A percentile compares a stretch with the other conserved stretches of the same genome.
phyloP scores from a whole-genome alignment of 2,329 filamentous ascomycete genomes.

The Cytospora schulzeri region DNA sequence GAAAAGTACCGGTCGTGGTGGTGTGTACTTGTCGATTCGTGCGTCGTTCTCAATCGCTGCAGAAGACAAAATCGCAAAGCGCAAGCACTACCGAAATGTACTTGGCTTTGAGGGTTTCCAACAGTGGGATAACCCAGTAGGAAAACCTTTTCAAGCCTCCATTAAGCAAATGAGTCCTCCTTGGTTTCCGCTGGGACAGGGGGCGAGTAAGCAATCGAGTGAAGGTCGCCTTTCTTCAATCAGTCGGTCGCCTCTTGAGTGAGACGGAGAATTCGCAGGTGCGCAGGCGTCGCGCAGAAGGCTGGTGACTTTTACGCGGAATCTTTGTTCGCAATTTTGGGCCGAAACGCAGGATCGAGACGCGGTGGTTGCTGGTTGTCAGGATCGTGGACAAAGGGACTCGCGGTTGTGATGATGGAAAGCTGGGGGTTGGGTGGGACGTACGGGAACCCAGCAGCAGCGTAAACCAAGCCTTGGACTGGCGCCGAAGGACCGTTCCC shows the following conservation, averaged over 20 bases:
- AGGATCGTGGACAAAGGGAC: slow-evolving; percentile 13
- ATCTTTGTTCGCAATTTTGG: slow-evolving; percentile 1
- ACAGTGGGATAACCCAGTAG: slow-evolving; percentile 11
- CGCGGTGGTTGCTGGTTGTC: slow-evolving; percentile 9
- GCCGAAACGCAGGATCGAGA: slow-evolving; percentile 9
- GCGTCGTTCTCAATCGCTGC: not conserved
- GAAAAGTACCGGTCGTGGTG: slow-evolving; percentile 11
- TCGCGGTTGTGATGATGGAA: slow-evolving; percentile 19
- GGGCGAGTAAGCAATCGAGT: not conserved
- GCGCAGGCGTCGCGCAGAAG: not conserved
- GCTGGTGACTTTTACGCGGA: not conserved
- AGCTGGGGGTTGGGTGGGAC: slow-evolving; percentile 10
- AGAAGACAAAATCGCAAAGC: slow-evolving; percentile 11
- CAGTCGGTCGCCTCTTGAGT: slow-evolving; percentile 3
- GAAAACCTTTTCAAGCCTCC: slow-evolving; percentile 6
- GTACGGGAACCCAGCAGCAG: not conserved
- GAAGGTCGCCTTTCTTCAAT: slow-evolving; percentile 14
- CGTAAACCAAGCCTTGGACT: slow-evolving; percentile 16
- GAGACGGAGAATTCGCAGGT: not conserved
- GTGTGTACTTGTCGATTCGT: slow-evolving; percentile 2
- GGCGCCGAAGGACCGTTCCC: slow-evolving; percentile 4
- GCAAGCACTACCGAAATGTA: slow-evolving; percentile 1
- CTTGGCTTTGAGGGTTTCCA: not conserved
- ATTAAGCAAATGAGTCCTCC: slow-evolving; percentile 2
- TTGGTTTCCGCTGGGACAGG: not conserved